Evolutionary conservation across 2,329 filamentous ascomycete genomes (phyloP).

Genomic region (Paecilomyces variotii): DNA sequence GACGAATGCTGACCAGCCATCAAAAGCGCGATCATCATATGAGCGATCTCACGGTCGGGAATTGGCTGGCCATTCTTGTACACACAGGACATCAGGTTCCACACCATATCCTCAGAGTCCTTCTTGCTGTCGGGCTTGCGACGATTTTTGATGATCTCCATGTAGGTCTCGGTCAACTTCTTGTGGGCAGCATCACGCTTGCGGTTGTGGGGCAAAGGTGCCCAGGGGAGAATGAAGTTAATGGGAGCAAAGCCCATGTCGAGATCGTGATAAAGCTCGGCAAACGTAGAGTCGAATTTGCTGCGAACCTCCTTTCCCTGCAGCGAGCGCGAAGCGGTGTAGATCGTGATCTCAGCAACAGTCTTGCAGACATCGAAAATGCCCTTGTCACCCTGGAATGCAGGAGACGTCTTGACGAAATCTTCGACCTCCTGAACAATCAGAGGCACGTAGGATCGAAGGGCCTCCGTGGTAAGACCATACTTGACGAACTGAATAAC

Average conservation of each 20-base stretch:
- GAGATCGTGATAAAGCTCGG: conserved; percentile 69
- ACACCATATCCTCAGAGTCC: conserved; percentile 62
- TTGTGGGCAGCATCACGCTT: conserved; percentile 62
- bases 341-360: conserved; percentile 72
- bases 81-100: conserved; percentile 65
- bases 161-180: conserved; percentile 64
- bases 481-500: conserved; percentile 52
- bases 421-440: conserved; percentile 65
- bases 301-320: conserved; percentile 69
- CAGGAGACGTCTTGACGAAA: conserved; percentile 46
- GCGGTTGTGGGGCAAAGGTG: conserved; percentile 67
- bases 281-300: conserved; percentile 63
- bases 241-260: conserved; percentile 71
- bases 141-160: conserved; percentile 60
- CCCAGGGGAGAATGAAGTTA: conserved; percentile 77
- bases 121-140: conserved; percentile 39
- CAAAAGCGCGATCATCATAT: conserved; percentile 79
- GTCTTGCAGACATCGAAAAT: conserved; percentile 55
- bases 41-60: conserved; percentile 68
- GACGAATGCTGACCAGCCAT: conserved; percentile 82
- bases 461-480: conserved; percentile 52
- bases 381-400: conserved; percentile 54
- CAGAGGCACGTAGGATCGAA: conserved; percentile 66
- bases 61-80: conserved; percentile 66
- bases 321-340: conserved; percentile 67